Evolutionary conservation across 1,284 basidiomycete genomes (phyloP), one percentile per base, ranked within the genome.

Genomic region (Gastroboletus turbinatus): DNA sequence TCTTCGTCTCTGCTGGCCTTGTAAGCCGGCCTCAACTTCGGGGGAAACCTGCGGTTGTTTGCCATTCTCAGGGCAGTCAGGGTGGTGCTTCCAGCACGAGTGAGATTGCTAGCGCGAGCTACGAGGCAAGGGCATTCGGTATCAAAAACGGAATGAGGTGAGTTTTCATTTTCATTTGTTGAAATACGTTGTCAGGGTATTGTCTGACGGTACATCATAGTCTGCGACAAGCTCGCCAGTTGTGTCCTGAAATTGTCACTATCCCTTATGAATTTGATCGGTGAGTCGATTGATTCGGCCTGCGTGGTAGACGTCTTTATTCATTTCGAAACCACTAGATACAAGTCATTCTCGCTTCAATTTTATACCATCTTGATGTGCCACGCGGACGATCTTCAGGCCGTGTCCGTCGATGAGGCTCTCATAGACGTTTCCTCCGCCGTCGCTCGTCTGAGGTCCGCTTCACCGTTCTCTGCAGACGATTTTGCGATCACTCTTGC

Each of bases 351-450:
- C 57, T 96, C 90, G 0, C 73, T 94, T 45, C 82, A 89, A 35
- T 97, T 98, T 69, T 99, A 99, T 73, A 92, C 92, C 1, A 89
- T 97, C 52, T 79, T 99, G 21, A 91, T 98, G 82, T 77, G 81
- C 0, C 87, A 93, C 64, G 90, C 94, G 5, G 94, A 98, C 65
- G 92, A 96, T 61, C 79, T 98, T 5, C 89, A 98, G 75, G 95
- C 96, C 1, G 96, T 98, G 2, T 96, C 94, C 7, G 91, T 99
- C 2, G 96, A 99, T 63, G 96, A 99, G 71, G 96, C 94, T 0
- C 79, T 98, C 11, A 84, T 98, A 57, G 96, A 98, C 55, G 92
- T 96, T 5, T 89, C 92, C 0, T 82, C 76, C 10, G 82, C 83
- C 0, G 83, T 92, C 42, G 80, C 69, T 38, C 77, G 78, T 58